Evolutionary conservation across 1,284 basidiomycete species (phyloP).

Genomic region (Leccinum solheimii): DNA sequence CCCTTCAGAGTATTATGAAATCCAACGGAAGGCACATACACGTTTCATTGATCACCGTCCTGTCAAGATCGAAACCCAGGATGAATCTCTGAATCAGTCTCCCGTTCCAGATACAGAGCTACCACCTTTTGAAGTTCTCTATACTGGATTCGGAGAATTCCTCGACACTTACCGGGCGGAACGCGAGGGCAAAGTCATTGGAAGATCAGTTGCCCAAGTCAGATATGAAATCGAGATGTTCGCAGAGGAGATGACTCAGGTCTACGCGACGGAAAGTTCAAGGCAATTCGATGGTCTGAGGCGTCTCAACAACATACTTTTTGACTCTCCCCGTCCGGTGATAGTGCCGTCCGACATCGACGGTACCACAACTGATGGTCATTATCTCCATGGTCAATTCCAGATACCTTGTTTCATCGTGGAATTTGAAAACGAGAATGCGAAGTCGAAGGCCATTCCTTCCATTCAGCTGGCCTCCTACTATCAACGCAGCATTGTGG

Average conservation of each 20-base stretch:
- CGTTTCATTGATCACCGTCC: neutral
- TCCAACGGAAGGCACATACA: neutral
- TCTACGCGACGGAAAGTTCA: neutral
- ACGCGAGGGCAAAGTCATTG: neutral
- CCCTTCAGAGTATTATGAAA: neutral
- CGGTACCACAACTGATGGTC: neutral
- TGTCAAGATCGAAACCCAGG: neutral
- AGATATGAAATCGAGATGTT: neutral
- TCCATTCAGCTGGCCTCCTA: neutral
- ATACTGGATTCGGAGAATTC: neutral
- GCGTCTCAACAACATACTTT: neutral
- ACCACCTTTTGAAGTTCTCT: neutral
- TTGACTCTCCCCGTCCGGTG: neutral
- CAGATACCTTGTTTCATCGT: neutral
- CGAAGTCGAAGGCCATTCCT: neutral
- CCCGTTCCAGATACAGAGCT: neutral
- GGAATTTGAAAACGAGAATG: neutral
- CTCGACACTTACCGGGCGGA: neutral
- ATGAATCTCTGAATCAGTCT: neutral
- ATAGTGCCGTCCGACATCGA: neutral
- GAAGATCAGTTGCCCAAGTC: neutral
- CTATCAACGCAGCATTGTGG: neutral
- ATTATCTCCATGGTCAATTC: neutral
- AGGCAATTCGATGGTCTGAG: neutral
- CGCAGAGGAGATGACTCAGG: neutral